These are phyloP conservation scores for Sphagnurus paluster DNA, from an alignment of 1,284 basidiomycete genomes.

Conservation along the genomic window DNA sequence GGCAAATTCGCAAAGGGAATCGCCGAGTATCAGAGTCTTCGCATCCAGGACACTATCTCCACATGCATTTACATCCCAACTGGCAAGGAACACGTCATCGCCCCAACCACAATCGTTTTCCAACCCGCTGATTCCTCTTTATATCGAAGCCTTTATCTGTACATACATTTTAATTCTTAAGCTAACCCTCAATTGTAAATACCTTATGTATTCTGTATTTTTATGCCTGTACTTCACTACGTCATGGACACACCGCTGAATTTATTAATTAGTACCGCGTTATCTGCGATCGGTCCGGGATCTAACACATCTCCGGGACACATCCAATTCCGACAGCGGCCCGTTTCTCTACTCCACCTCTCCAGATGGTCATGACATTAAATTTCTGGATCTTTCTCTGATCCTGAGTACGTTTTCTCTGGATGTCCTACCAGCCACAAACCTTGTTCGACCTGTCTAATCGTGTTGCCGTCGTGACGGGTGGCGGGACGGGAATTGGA, in stretches of 20 bases:
- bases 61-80: constrained; percentile 7
- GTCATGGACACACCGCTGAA: neutral
- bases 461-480: constrained; percentile 72
- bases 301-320: neutral
- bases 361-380: neutral
- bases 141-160: neutral
- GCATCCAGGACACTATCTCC: constrained; percentile 8
- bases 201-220: neutral
- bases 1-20: constrained; percentile 14
- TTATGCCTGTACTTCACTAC: neutral
- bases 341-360: neutral
- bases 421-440: constrained; percentile 33
- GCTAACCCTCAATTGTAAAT: too few species aligned
- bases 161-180: neutral
- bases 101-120: neutral
- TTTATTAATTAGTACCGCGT: neutral
- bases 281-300: neutral
- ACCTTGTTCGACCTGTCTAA: constrained; percentile 60
- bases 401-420: neutral
- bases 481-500: constrained; percentile 81
- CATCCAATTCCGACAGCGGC: neutral
- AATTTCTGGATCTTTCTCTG: neutral
- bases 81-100: neutral
- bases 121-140: neutral
- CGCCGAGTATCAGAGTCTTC: constrained; percentile 8